Conservation (phyloP, 768 basidiomycete species). For the Lactarius hengduanensis region DNA sequence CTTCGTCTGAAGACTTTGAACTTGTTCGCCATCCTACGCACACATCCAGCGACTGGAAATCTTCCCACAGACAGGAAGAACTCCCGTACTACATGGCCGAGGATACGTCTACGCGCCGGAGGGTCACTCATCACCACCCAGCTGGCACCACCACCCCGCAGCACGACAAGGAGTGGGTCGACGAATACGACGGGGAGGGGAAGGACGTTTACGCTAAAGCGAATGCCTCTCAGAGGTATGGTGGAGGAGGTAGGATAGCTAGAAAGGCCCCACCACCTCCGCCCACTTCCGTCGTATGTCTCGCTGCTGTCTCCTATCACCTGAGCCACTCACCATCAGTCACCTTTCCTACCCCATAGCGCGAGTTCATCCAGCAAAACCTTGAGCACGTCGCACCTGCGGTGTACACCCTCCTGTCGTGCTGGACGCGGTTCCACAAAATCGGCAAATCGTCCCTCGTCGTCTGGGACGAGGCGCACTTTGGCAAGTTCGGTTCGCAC, state of each 20-base stretch:
- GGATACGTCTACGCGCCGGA: slow-evolving; percentile 46
- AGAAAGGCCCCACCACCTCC: slow-evolving; percentile 59
- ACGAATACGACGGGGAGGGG: slow-evolving; percentile 56
- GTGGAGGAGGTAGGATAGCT: slow-evolving; percentile 50
- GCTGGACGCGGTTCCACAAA: slow-evolving; percentile 92
- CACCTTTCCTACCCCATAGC: slow-evolving; percentile 39
- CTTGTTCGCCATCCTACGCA: slow-evolving; percentile 58
- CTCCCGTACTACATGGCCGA: slow-evolving; percentile 54
- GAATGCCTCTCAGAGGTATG: slow-evolving; percentile 35
- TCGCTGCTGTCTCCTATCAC: slow-evolving; percentile 9
- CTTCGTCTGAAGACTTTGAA: slow-evolving; percentile 68
- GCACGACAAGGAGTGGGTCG: slow-evolving; percentile 34
- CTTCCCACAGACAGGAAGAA: slow-evolving; percentile 39
- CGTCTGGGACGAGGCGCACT: slow-evolving; percentile 99
- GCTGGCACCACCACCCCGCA: slow-evolving; percentile 29
- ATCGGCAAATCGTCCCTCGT: slow-evolving; percentile 86
- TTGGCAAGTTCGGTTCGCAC: slow-evolving; percentile 97
- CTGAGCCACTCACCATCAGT: not conserved
- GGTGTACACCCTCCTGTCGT: slow-evolving; percentile 88
- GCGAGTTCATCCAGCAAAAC: slow-evolving; percentile 79
- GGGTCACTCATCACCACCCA: slow-evolving; percentile 41
- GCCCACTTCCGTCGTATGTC: slow-evolving; percentile 50
- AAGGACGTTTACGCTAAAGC: slow-evolving; percentile 61
- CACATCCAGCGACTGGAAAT: slow-evolving; percentile 34
- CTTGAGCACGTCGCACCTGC: slow-evolving; percentile 73